Conservation (phyloP, 768 basidiomycete genomes). For the Coprinopsis cinerea region DNA sequence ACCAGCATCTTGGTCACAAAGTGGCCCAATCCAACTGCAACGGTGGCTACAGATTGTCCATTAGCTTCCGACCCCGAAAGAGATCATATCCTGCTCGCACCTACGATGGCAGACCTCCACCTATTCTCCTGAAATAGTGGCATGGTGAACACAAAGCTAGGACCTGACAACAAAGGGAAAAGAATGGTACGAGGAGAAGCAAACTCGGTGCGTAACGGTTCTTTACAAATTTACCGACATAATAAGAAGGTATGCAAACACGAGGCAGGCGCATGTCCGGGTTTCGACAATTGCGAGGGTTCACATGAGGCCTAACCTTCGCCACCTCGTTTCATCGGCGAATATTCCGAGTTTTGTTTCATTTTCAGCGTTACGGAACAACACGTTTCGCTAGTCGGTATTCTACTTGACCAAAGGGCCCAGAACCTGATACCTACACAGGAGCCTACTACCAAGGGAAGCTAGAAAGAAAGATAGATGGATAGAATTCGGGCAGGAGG, state of each 20-base stretch:
- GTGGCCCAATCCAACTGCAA: constrained; percentile 46
- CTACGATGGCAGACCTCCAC: constrained; percentile 37
- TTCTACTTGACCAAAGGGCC: not conserved
- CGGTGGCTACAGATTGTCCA: not conserved
- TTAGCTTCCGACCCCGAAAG: not conserved
- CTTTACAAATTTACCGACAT: too few species aligned
- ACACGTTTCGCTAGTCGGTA: too few species aligned
- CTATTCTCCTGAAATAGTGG: constrained; percentile 46
- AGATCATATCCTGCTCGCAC: constrained; percentile 19
- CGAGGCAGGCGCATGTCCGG: constrained; percentile 5
- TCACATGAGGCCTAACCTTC: not conserved
- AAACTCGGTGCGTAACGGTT: not conserved
- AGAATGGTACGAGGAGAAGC: not conserved
- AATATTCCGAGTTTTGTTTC: too few species aligned
- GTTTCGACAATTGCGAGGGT: not conserved
- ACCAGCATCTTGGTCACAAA: constrained; percentile 45
- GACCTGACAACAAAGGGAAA: not conserved
- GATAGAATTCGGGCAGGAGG: not conserved
- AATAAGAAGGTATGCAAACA: not conserved
- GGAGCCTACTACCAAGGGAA: not conserved
- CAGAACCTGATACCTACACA: not conserved
- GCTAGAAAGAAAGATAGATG: not conserved
- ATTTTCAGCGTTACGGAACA: too few species aligned
- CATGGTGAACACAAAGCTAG: constrained; percentile 22
- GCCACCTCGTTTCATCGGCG: too few species aligned